These are phyloP conservation scores for Boletus reticuloceps DNA, from an alignment of 768 basidiomycete genomes.

Conservation along the genomic window DNA sequence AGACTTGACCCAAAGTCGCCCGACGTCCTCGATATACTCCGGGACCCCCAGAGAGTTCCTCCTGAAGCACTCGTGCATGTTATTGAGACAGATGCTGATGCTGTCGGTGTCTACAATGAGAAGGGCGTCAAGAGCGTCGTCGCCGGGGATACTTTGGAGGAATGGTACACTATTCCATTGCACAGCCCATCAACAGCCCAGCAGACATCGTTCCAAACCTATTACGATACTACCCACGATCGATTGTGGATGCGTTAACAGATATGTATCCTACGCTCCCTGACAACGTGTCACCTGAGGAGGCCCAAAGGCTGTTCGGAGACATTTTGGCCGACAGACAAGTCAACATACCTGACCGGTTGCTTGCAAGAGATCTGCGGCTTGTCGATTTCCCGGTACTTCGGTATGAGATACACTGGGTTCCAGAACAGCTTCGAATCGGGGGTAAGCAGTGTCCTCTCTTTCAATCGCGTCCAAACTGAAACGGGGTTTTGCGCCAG, in stretches of 20 bases:
- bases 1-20: constrained; percentile 50
- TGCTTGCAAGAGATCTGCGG: constrained; percentile 61
- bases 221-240: constrained; percentile 55
- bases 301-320: constrained; percentile 50
- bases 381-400: constrained; percentile 57
- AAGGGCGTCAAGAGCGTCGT: constrained; percentile 63
- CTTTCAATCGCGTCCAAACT: background rate
- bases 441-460: constrained; percentile 40
- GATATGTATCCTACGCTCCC: constrained; percentile 43
- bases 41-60: constrained; percentile 46
- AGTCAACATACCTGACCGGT: constrained; percentile 63
- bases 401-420: constrained; percentile 68
- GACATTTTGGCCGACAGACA: constrained; percentile 59
- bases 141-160: constrained; percentile 64
- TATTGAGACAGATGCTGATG: constrained; percentile 54
- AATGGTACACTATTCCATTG: constrained; percentile 78
- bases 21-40: constrained; percentile 46
- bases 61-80: constrained; percentile 49
- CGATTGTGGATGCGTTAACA: constrained; percentile 46
- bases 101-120: constrained; percentile 46
- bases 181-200: constrained; percentile 51
- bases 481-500: constrained; percentile 31
- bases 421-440: constrained; percentile 54
- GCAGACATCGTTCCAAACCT: constrained; percentile 57
- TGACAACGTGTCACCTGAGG: constrained; percentile 40